A percentile compares a stretch with the other conserved stretches of the same genome.
Conservation (phyloP, 2,329 filamentous ascomycete species). For the Plenodomus tracheiphilus region DNA sequence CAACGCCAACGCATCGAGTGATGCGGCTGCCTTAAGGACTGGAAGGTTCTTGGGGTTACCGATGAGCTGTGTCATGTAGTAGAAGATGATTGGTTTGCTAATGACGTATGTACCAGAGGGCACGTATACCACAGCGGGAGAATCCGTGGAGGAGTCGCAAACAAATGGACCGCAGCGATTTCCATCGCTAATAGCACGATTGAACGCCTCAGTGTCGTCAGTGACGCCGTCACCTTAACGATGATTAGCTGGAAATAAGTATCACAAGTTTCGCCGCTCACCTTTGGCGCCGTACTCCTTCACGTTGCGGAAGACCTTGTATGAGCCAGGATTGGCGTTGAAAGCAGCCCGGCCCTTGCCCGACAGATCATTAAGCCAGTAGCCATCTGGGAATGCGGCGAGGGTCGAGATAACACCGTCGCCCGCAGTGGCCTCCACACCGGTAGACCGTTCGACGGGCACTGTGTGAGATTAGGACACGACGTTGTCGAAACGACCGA, state of each 20-base stretch:
- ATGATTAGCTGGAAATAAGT: slow-evolving; percentile 9
- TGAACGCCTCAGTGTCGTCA: slow-evolving; percentile 60
- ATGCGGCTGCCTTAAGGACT: slow-evolving; percentile 57
- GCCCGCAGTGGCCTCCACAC: background rate
- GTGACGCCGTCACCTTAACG: slow-evolving; percentile 42
- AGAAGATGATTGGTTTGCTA: slow-evolving; percentile 59
- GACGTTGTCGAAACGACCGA: background rate
- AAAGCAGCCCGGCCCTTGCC: slow-evolving; percentile 50
- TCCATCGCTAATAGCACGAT: slow-evolving; percentile 50
- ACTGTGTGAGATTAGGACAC: slow-evolving; percentile 13
- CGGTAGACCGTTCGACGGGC: slow-evolving; percentile 5
- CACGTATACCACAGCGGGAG: slow-evolving; percentile 62
- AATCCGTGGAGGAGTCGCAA: slow-evolving; percentile 54
- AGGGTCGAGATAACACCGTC: slow-evolving; percentile 6
- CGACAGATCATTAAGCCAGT: slow-evolving; percentile 50
- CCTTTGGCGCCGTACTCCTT: slow-evolving; percentile 51
- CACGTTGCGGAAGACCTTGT: slow-evolving; percentile 51
- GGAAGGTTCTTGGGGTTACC: slow-evolving; percentile 62
- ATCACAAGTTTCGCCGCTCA: slow-evolving; percentile 9
- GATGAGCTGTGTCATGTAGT: slow-evolving; percentile 66
- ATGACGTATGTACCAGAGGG: slow-evolving; percentile 61
- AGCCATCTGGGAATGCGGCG: slow-evolving; percentile 26
- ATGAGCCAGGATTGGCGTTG: slow-evolving; percentile 41
- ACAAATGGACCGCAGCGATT: slow-evolving; percentile 49
- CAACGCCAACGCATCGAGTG: slow-evolving; percentile 59